Conservation (phyloP, 176 grass and related monocot genomes). For the Elymus sibiricus region DNA sequence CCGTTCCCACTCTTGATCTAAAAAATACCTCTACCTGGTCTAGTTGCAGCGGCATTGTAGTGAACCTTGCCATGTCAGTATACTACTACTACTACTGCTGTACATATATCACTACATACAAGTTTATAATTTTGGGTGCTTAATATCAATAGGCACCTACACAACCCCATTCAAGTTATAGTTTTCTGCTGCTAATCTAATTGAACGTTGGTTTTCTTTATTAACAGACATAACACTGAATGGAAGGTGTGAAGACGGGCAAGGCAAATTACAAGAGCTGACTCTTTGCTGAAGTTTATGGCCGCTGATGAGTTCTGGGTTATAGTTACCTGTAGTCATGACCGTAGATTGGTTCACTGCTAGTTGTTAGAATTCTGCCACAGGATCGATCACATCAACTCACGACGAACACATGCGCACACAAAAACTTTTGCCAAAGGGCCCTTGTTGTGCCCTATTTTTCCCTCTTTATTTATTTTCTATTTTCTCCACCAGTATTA, state of each 20-base stretch:
- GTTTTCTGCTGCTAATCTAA: background rate
- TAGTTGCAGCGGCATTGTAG: background rate
- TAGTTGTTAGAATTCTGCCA: too few species aligned
- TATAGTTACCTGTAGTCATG: background rate
- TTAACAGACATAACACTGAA: background rate
- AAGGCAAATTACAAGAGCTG: background rate
- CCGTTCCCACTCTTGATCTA: background rate
- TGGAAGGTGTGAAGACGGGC: background rate
- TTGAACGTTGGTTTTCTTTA: background rate
- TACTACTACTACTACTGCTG: too few species aligned
- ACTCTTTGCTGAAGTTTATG: background rate
- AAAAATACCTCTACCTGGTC: background rate
- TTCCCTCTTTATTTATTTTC: too few species aligned
- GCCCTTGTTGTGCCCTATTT: too few species aligned
- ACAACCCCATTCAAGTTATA: background rate
- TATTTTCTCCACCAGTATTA: too few species aligned
- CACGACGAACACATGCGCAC: too few species aligned
- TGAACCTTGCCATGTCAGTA: background rate
- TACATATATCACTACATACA: background rate
- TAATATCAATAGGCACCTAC: background rate
- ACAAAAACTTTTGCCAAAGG: too few species aligned
- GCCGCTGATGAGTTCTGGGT: background rate
- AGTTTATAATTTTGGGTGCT: background rate
- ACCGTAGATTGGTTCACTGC: background rate
- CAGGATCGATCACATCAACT: too few species aligned